These are phyloP conservation scores for Priceomyces carsonii DNA, from an alignment of 805 yeast genomes.

Conservation along the genomic window DNA sequence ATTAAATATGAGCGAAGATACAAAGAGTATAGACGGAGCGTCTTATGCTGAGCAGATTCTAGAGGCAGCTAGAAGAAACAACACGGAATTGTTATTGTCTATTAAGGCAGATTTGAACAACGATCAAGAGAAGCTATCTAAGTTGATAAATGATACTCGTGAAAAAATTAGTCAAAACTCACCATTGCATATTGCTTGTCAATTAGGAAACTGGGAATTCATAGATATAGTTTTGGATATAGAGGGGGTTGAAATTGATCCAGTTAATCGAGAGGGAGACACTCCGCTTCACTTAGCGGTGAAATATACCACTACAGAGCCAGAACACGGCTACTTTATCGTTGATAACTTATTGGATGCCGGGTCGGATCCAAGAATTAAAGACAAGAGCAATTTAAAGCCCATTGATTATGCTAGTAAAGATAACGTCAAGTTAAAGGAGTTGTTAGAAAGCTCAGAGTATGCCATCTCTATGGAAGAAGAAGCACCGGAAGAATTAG, in stretches of 20 bases:
- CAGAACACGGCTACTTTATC: slow-evolving; percentile 79
- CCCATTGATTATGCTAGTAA: slow-evolving; percentile 70
- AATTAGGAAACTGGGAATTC: slow-evolving; percentile 82
- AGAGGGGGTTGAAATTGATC: slow-evolving; percentile 90
- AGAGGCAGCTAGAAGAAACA: slow-evolving; percentile 87
- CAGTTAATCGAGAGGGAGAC: slow-evolving; percentile 72
- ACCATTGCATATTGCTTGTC: slow-evolving; percentile 79
- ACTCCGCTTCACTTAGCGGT: slow-evolving; percentile 91
- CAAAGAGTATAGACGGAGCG: slow-evolving; percentile 54
- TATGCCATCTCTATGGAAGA: slow-evolving; percentile 54
- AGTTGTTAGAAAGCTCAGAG: slow-evolving; percentile 79
- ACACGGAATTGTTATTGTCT: slow-evolving; percentile 66
- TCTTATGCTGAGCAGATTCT: slow-evolving; percentile 70
- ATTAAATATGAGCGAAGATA: slow-evolving; percentile 6
- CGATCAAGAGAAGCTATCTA: slow-evolving; percentile 40
- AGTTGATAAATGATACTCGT: slow-evolving; percentile 61
- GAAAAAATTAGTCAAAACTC: slow-evolving; percentile 78
- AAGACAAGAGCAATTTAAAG: slow-evolving; percentile 54
- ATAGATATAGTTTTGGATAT: slow-evolving; percentile 80
- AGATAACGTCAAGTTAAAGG: slow-evolving; percentile 56
- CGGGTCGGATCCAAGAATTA: slow-evolving; percentile 74
- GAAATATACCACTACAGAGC: slow-evolving; percentile 71
- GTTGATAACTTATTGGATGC: slow-evolving; percentile 85
- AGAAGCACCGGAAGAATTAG: slow-evolving; percentile 31
- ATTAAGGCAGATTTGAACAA: slow-evolving; percentile 48